Percentiles rank a stretch among this genome's conserved stretches.
Evolutionary conservation across 257 asterid genomes (phyloP).

Genomic region (Ligustrum vulgare): DNA sequence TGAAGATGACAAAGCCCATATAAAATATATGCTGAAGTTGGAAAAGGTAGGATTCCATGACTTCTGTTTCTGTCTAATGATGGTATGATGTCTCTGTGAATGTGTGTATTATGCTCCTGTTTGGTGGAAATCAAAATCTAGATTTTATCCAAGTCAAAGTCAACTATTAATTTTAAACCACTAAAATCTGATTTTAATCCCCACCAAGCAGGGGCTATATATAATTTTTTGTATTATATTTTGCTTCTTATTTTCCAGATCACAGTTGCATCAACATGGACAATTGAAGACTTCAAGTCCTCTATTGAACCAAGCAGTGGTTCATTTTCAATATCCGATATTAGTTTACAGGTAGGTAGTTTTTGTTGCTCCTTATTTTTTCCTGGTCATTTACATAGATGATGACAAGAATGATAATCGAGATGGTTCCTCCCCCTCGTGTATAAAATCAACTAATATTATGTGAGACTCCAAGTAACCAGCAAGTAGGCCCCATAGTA

Average conservation of each 20-base stretch:
- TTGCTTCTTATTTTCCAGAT: conserved; percentile 44
- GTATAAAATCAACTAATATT: background rate
- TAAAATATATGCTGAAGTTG: conserved; percentile 77
- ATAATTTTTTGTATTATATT: conserved; percentile 10
- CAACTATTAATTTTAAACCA: no score
- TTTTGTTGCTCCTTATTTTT: conserved; percentile 4
- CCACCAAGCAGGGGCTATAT: background rate
- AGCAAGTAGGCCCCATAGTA: background rate
- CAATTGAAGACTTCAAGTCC: conserved; percentile 74
- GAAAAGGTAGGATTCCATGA: conserved; percentile 53
- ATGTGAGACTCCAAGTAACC: no score
- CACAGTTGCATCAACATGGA: conserved; percentile 63
- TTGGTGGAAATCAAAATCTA: no score
- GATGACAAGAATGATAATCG: background rate
- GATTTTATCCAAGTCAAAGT: no score
- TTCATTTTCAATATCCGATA: conserved; percentile 57
- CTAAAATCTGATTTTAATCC: no score
- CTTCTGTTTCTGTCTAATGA: conserved; percentile 12
- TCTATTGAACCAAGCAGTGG: conserved; percentile 46
- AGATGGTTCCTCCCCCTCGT: background rate
- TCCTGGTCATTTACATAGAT: background rate
- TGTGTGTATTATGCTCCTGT: no score
- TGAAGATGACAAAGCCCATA: conserved; percentile 68
- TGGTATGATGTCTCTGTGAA: background rate
- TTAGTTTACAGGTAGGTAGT: conserved; percentile 69